Conservation (phyloP, 768 basidiomycete genomes). For the Paxillus rubicundulus region DNA sequence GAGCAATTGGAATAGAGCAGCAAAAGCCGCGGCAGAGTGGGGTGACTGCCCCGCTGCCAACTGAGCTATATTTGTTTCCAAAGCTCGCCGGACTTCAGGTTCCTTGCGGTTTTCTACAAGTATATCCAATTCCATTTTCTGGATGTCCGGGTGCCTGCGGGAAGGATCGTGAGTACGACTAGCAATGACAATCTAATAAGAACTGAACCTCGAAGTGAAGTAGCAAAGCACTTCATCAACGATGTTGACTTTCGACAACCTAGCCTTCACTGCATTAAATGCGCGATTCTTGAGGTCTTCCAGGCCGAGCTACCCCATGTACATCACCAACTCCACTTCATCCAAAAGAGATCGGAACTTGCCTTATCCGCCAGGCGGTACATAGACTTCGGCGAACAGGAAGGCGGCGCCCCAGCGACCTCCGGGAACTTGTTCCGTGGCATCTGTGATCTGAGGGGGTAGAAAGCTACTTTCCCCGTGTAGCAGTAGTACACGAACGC, state of each 20-base stretch:
- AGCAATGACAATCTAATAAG: not conserved
- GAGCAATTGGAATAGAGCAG: not conserved
- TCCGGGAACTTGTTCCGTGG: not conserved
- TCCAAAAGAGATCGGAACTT: not conserved
- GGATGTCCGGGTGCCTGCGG: constrained; percentile 18
- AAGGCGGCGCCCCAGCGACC: constrained; percentile 3
- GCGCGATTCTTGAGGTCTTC: constrained; percentile 15
- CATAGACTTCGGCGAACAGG: constrained; percentile 38
- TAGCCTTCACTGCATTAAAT: constrained; percentile 16
- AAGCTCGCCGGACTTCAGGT: constrained; percentile 11
- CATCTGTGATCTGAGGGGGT: constrained; percentile 15
- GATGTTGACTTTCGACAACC: constrained; percentile 17
- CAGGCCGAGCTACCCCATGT: constrained; percentile 11
- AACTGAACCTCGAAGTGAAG: constrained; percentile 22
- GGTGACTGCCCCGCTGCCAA: not conserved
- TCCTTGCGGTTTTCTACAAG: constrained; percentile 10
- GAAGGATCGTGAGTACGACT: not conserved
- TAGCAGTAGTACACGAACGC: constrained; percentile 27
- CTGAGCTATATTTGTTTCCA: not conserved
- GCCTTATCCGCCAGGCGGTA: constrained; percentile 35
- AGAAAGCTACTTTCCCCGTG: constrained; percentile 18
- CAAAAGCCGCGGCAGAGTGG: not conserved
- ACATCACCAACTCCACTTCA: not conserved
- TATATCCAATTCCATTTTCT: constrained; percentile 11
- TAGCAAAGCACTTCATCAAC: constrained; percentile 26